Evolutionary conservation across 1,139 yeast species (phyloP).

Genomic region (Kodamaea ohmeri): DNA sequence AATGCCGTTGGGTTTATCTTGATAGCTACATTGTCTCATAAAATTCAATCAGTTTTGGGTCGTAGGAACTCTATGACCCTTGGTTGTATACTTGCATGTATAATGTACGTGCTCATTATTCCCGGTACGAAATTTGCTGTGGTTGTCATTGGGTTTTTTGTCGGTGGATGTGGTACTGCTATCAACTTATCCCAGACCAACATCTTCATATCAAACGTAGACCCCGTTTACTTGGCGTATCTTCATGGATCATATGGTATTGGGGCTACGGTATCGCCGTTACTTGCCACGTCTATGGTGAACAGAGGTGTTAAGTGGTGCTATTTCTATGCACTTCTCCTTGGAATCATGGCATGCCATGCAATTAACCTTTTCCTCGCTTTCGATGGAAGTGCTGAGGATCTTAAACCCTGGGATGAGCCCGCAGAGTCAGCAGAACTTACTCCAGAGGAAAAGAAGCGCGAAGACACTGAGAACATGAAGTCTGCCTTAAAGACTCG

Average conservation of each 20-base stretch:
- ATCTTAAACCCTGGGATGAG: slow-evolving; percentile 16
- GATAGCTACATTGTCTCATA: slow-evolving; percentile 39
- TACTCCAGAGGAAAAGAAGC: slow-evolving; percentile 1
- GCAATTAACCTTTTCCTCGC: slow-evolving; percentile 28
- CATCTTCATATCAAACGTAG: slow-evolving; percentile 51
- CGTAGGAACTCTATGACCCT: slow-evolving; percentile 34
- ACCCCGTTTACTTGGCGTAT: slow-evolving; percentile 49
- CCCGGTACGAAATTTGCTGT: slow-evolving; percentile 37
- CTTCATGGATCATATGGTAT: slow-evolving; percentile 62
- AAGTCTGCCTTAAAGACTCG: slow-evolving; percentile 37
- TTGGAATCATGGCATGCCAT: slow-evolving; percentile 37
- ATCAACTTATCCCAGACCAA: slow-evolving; percentile 55
- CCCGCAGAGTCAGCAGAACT: slow-evolving; percentile 6
- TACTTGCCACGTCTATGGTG: slow-evolving; percentile 54
- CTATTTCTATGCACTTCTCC: slow-evolving; percentile 47
- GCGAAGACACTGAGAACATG: slow-evolving; percentile 11
- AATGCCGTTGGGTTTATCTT: slow-evolving; percentile 46
- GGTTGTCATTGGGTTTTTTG: slow-evolving; percentile 51
- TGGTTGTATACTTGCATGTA: slow-evolving; percentile 33
- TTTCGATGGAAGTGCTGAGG: slow-evolving; percentile 42
- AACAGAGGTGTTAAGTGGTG: slow-evolving; percentile 52
- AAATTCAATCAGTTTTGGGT: slow-evolving; percentile 42
- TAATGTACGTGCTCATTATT: slow-evolving; percentile 42
- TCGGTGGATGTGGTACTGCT: slow-evolving; percentile 62
- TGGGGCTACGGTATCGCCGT: slow-evolving; percentile 62